phyloP scores from a whole-genome alignment of 1,284 basidiomycete species.

The Fomitopsis betulina region DNA sequence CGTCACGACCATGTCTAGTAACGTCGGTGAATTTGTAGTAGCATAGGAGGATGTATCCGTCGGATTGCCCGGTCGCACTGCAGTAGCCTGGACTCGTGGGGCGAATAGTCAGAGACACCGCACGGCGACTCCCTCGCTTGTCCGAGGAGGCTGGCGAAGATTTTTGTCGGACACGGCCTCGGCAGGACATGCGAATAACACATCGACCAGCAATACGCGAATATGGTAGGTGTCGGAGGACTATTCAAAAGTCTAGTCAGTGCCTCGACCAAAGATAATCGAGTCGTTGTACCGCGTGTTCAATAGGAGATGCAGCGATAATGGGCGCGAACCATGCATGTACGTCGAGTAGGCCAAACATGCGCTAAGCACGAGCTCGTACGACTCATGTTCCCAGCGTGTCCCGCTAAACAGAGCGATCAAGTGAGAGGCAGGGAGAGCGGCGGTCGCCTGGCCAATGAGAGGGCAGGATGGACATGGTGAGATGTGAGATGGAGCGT shows the following conservation, averaged over 20 bases:
- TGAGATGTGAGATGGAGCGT: conserved; percentile 6
- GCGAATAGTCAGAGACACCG: no score
- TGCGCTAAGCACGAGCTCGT: not conserved
- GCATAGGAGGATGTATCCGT: not conserved
- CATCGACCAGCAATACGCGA: not conserved
- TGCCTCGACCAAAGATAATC: not conserved
- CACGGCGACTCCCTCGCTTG: no score
- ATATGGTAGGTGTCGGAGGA: not conserved
- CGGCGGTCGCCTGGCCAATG: not conserved
- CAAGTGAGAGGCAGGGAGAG: not conserved
- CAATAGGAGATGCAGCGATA: not conserved
- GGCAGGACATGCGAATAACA: not conserved
- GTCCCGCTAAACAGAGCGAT: not conserved
- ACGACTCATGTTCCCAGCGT: not conserved
- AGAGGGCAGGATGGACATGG: not conserved
- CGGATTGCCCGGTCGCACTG: not conserved
- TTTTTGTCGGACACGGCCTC: not conserved
- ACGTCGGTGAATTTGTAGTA: no score
- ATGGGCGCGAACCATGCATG: not conserved
- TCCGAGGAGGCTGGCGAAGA: no score
- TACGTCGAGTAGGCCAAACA: not conserved
- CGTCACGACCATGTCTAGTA: no score
- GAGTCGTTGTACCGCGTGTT: not conserved
- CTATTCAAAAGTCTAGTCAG: not conserved
- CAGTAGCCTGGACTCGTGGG: no score